Percentiles rank a stretch among this genome's conserved stretches.
phyloP scores from a whole-genome alignment of 345 rosid genomes.

The Carallia pectinifolia region DNA sequence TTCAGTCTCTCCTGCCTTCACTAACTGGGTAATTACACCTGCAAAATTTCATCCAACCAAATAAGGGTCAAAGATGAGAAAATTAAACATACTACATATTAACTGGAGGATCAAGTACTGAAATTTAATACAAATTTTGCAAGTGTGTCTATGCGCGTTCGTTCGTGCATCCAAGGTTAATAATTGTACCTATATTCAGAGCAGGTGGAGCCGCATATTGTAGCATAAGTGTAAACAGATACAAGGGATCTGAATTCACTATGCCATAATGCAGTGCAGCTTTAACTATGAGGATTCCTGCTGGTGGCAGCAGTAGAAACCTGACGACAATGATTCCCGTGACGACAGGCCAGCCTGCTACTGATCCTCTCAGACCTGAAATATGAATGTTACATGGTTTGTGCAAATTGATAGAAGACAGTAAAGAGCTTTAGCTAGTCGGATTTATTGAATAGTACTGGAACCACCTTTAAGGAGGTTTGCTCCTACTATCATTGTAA shows the following conservation, averaged over 20 bases:
- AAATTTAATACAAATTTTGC: too few relatives aligned
- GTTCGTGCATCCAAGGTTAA: background rate
- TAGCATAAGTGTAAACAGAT: constrained; percentile 48
- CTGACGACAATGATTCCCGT: constrained; percentile 38
- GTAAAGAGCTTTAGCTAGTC: too few relatives aligned
- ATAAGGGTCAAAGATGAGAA: background rate
- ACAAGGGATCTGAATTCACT: constrained; percentile 38
- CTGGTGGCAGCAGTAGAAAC: constrained; percentile 35
- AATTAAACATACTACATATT: too few relatives aligned
- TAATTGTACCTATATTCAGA: constrained; percentile 36
- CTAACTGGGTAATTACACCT: constrained; percentile 39
- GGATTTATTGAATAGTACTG: too few relatives aligned
- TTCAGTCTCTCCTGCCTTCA: constrained; percentile 34
- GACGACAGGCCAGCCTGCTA: constrained; percentile 15
- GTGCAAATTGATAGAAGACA: too few relatives aligned
- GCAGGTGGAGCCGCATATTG: constrained; percentile 59
- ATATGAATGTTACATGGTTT: too few relatives aligned
- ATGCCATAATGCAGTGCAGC: constrained; percentile 31
- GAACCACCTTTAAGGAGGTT: constrained; percentile 30
- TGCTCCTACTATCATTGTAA: constrained; percentile 34
- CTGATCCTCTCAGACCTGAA: constrained; percentile 47
- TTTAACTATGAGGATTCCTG: constrained; percentile 37
- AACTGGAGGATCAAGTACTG: too few relatives aligned
- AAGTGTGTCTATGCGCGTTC: too few relatives aligned
- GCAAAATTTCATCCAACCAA: background rate